Percentiles rank a stretch among this genome's conserved stretches.
phyloP scores from a whole-genome alignment of 306 rosid species.

The Amphicarpaea edgeworthii region DNA sequence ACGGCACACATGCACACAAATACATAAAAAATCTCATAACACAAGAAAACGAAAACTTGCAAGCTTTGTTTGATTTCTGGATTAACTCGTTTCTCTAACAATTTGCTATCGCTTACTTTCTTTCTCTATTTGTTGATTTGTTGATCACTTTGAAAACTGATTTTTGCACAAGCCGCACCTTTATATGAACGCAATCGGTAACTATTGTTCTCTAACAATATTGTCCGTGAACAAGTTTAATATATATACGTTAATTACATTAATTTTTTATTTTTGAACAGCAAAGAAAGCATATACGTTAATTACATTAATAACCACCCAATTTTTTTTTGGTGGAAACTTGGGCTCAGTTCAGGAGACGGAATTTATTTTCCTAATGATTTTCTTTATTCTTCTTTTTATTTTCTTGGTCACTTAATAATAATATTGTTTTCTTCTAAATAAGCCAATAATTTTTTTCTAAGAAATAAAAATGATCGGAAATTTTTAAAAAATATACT shows the following conservation, averaged over 20 bases:
- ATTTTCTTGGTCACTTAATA: too few relatives aligned
- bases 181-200: constrained; percentile 49
- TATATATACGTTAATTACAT: constrained; percentile 3
- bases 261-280: too few relatives aligned
- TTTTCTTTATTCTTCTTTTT: too few relatives aligned
- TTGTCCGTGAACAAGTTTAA: constrained; percentile 28
- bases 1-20: not conserved
- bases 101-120: constrained; percentile 6
- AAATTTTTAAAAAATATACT: too few relatives aligned
- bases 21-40: not conserved
- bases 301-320: constrained; percentile 10
- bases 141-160: not conserved
- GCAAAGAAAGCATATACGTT: not conserved
- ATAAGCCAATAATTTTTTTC: too few relatives aligned
- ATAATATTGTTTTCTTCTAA: too few relatives aligned
- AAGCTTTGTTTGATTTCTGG: not conserved
- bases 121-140: constrained; percentile 26
- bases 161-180: not conserved
- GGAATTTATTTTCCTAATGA: not conserved
- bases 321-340: too few relatives aligned
- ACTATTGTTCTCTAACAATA: constrained; percentile 43
- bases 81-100: not conserved
- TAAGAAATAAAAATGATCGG: too few relatives aligned
- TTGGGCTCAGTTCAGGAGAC: not conserved
- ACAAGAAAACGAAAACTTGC: constrained; percentile 46